Evolutionary conservation across 164 flowering plant species (phyloP), one percentile per base, ranked within the genome.

Genomic region (Nymphaea thermarum): DNA sequence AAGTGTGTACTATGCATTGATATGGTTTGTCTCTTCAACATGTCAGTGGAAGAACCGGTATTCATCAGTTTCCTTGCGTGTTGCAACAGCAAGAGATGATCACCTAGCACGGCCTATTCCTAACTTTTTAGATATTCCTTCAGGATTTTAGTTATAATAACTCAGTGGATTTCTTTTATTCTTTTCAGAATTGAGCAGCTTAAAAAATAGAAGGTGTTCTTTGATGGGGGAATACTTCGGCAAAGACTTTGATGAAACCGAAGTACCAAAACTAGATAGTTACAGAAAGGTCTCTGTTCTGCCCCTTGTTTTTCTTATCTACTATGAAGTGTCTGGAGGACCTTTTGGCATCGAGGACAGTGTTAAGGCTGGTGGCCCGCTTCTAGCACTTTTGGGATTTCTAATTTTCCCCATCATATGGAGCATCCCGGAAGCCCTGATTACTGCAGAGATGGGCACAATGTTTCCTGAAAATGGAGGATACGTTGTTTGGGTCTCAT

Each of bases 381-480:
- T 85, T 69, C 70, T 83, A 42, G 83, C 88, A 42, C 79, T 85
- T 14, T 11, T 83, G 0, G 88, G 88, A 16, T 83, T 85, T 65
- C 72, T 85, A 67, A 66, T 85, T 18, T 83, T 85, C 64, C 86
- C 88, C 3, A 68, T 83, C 67, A 80, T 85, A 68, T 85, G 88
- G 88, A 85, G 88, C 68, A 71, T 85, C 43, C 88, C 88, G 0
- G 88, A 85, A 53, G 86, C 88, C 0, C 67, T 85, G 3, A 80
- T 85, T 2, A 85, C 88, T 14, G 86, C 88, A 2, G 88, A 84
- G 65, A 75, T 84, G 86, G 83, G 86, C 51, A 82, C 88, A 12
- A 83, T 83, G 86, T 85, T 83, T 77, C 88, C 88, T 1, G 86
- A 85, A 63, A 79, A 83, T 76, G 85, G 86, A 36, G 88, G 88